A percentile compares a stretch with the other conserved stretches of the same genome.
Conservation (phyloP, 768 basidiomycete species). For the Mycena amicta region DNA sequence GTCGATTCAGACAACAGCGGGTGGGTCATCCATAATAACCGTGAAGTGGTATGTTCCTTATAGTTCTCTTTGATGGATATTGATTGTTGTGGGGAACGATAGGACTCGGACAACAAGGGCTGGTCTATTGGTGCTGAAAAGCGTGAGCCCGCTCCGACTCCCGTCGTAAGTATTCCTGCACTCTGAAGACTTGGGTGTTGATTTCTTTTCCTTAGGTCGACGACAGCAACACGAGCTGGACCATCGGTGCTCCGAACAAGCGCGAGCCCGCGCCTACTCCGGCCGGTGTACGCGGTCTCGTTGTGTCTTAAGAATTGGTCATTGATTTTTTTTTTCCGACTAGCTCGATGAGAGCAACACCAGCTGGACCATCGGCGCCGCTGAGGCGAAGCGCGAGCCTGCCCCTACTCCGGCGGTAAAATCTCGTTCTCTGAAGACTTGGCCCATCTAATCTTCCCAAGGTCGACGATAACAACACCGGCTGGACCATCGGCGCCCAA, state of each 20-base stretch:
- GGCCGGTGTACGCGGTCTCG: no score
- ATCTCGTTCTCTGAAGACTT: no score
- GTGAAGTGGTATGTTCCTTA: no score
- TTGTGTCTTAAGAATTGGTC: no score
- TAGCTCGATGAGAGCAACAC: not conserved
- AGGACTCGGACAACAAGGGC: no score
- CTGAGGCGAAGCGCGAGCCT: not conserved
- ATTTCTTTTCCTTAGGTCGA: no score
- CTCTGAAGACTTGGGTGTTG: no score
- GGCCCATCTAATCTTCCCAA: not conserved
- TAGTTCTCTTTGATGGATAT: no score
- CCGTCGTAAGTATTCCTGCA: not conserved
- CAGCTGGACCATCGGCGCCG: not conserved
- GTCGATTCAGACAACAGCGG: constrained; percentile 4
- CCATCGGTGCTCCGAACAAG: not conserved
- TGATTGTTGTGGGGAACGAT: no score
- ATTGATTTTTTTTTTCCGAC: no score
- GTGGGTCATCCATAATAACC: no score
- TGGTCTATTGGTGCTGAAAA: not conserved
- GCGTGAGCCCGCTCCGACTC: not conserved
- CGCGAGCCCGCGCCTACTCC: not conserved
- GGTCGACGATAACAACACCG: constrained; percentile 6
- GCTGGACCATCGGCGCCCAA: not conserved
- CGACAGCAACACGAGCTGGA: not conserved
- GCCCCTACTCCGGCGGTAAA: not conserved